Conservation (phyloP, 2,329 filamentous ascomycete genomes). For the Aureobasidium uvarum region DNA sequence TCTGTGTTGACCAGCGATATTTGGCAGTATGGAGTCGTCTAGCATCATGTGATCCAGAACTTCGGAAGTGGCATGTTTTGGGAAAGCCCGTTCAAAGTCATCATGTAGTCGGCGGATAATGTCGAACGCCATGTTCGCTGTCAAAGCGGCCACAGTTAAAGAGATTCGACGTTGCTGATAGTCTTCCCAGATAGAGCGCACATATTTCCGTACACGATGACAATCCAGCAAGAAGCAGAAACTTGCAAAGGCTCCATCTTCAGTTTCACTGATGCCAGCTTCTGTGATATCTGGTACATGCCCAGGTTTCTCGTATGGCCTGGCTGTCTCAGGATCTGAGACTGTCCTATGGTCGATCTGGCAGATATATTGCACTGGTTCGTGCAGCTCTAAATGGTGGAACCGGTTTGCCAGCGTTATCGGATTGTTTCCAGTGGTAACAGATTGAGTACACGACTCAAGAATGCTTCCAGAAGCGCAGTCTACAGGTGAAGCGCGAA, state of each 20-base stretch:
- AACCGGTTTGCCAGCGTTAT: background rate
- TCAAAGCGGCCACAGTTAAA: background rate
- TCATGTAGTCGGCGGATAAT: background rate
- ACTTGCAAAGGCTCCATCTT: background rate
- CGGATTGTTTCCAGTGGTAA: background rate
- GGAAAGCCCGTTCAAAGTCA: background rate
- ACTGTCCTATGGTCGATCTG: background rate
- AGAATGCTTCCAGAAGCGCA: background rate
- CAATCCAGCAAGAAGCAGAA: background rate
- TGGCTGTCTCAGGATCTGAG: background rate
- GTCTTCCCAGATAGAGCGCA: background rate
- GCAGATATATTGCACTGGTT: background rate
- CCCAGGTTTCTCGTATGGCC: background rate
- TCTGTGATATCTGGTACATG: background rate
- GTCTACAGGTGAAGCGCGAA: background rate
- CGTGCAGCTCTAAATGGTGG: background rate
- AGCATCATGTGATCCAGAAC: background rate
- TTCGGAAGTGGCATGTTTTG: background rate
- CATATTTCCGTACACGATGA: background rate
- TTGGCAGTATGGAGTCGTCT: background rate
- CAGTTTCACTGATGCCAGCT: background rate
- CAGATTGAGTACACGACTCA: background rate
- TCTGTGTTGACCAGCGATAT: background rate
- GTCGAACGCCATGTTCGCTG: background rate
- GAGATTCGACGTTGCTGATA: background rate